Base-by-base conservation (phyloP, 495 filamentous ascomycete species). In the Barbatosphaeria neglecta region DNA sequence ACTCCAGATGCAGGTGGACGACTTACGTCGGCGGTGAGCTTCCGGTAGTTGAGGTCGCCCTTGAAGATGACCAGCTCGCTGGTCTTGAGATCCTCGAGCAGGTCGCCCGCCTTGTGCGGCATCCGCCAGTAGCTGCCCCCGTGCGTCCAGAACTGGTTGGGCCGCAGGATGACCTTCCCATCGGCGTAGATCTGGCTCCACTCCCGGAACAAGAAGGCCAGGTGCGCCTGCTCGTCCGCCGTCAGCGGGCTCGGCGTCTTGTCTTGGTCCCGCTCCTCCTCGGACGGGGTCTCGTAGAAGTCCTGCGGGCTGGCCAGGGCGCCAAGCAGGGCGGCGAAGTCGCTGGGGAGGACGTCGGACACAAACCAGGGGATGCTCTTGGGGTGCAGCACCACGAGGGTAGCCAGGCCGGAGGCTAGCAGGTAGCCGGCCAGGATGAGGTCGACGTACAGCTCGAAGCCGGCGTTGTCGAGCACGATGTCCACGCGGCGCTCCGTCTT, bases 331-430 rank as follows among this genome's bases (percentile, higher is more conserved):
- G 84, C 78, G 0, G 69, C 73, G 52, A 98, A 95, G 57, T 98
- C 92, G 20, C 65, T 73, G 0, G 89, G 87, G 10, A 94, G 63
- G 11, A 97, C 92, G 54, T 98, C 92, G 0, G 87, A 95, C 39
- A 98, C 92, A 53, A 97, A 98, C 92, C 92, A 98, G 0, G 92
- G 92, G 43, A 97, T 84, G 27, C 78, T 77, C 65, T 98, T 98
- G 5, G 92, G 87, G 59, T 95, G 88, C 7, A 98, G 76, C n/a
- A 95, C 80, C 13, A 97, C 72, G 6, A 75, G 79, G 0, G 90
- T 95, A 1, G 90, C 92, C 16, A 98, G 73, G 0, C 82, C 84
- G 4, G 86, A 65, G 0, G 83, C 79, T 6, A 98, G 70, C 3
- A 98, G 72, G 57, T 92, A 98, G 3, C 88, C 92, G 5, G 84